Percentiles rank a stretch among this genome's conserved stretches.
Conservation (phyloP, 169 alveolate species). For the Plasmodium adleri region DNA sequence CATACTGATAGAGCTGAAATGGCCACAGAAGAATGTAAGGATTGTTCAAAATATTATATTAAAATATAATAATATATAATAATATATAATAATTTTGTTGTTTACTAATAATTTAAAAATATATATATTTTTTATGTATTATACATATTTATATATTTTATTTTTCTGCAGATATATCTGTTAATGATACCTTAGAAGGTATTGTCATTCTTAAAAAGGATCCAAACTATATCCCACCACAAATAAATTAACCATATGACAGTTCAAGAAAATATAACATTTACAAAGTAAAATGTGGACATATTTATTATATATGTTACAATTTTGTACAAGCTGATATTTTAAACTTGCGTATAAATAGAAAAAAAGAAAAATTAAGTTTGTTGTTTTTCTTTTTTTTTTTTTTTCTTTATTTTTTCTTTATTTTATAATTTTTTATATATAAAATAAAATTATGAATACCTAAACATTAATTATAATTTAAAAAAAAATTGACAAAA, state of each 20-base stretch:
- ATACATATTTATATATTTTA: not conserved
- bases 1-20: constrained; percentile 95
- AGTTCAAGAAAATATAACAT: not conserved
- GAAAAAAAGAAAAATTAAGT: not conserved
- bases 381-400: not conserved
- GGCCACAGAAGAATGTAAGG: constrained; percentile 92
- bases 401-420: not conserved
- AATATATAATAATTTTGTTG: not conserved
- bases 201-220: constrained; percentile 77
- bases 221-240: constrained; percentile 72
- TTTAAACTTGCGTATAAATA: not conserved
- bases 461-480: no score
- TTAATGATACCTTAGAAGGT: constrained; percentile 77
- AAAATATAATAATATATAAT: not conserved
- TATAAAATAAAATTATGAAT: no score
- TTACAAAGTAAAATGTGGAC: not conserved
- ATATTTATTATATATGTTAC: not conserved
- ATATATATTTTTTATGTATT: not conserved
- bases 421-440: not conserved
- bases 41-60: not conserved
- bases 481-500: no score
- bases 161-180: constrained; percentile 51
- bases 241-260: constrained; percentile 8
- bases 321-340: not conserved
- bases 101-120: not conserved